Percentiles rank a stretch among this genome's conserved stretches.
Conservation (phyloP, 192 early-diverging fungal genomes). For the Podila epigama region DNA sequence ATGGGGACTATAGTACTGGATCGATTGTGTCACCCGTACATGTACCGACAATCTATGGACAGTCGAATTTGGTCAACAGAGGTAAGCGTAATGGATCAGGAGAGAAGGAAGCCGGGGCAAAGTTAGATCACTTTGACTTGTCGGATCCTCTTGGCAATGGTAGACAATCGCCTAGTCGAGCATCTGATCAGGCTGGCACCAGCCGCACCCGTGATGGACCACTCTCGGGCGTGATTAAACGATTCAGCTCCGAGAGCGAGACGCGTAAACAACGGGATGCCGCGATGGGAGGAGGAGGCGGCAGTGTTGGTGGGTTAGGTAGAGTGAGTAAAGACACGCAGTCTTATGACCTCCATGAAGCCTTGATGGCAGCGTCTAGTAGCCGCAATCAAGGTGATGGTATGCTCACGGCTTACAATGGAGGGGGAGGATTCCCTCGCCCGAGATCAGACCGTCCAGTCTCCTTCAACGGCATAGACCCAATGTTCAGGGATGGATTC, state of each 20-base stretch:
- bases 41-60: constrained; percentile 6
- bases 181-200: no score
- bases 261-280: not conserved
- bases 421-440: not conserved
- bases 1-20: not conserved
- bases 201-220: no score
- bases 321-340: constrained; percentile 8
- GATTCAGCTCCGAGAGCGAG: no score
- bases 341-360: constrained; percentile 8
- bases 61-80: constrained; percentile 8
- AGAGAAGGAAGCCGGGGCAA: not conserved
- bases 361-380: constrained; percentile 4
- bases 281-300: constrained; percentile 1
- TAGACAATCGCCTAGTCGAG: not conserved
- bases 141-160: not conserved
- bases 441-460: not conserved
- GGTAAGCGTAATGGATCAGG: not conserved
- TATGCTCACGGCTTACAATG: not conserved
- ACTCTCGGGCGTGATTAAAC: no score
- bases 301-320: constrained; percentile 14
- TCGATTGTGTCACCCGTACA: constrained; percentile 6
- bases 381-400: not conserved
- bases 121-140: not conserved
- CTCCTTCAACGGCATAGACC: not conserved
- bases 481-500: not conserved